Percentiles rank a stretch among this genome's conserved stretches.
Conservation (phyloP, 1,284 basidiomycete genomes). For the Rhodotorula sp. region DNA sequence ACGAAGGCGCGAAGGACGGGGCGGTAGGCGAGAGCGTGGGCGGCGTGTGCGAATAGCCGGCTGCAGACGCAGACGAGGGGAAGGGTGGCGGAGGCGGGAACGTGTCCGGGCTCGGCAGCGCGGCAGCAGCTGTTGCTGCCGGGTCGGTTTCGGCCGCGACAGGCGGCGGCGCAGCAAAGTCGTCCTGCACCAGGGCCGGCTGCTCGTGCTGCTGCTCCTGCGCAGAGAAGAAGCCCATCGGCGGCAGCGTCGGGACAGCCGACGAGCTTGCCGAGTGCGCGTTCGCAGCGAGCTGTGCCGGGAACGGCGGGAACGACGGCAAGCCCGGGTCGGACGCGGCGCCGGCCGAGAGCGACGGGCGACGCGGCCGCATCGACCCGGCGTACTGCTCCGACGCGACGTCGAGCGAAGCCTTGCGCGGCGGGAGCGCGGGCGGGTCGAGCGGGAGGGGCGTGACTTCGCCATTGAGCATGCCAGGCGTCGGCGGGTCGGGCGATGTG, state of each 20-base stretch:
- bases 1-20: background rate
- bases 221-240: background rate
- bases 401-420: conserved; percentile 21
- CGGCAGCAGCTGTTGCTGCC: too few relatives aligned
- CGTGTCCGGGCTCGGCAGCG: too few relatives aligned
- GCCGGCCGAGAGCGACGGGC: conserved; percentile 3
- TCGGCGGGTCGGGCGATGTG: conserved; percentile 5
- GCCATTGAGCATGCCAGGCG: background rate
- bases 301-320: conserved; percentile 4
- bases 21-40: background rate
- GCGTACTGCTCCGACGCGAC: background rate
- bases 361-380: background rate
- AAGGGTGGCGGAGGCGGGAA: too few relatives aligned
- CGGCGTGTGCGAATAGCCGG: too few relatives aligned
- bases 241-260: too few relatives aligned
- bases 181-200: background rate
- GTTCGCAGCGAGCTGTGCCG: background rate
- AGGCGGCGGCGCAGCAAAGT: too few relatives aligned
- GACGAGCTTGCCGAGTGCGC: too few relatives aligned
- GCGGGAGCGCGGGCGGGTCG: background rate
- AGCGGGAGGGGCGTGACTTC: background rate
- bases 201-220: background rate
- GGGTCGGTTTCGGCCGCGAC: too few relatives aligned
- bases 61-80: too few relatives aligned
- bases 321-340: background rate